These are phyloP conservation scores for Psidium guajava DNA, from an alignment of 345 rosid genomes.

Conservation along the genomic window DNA sequence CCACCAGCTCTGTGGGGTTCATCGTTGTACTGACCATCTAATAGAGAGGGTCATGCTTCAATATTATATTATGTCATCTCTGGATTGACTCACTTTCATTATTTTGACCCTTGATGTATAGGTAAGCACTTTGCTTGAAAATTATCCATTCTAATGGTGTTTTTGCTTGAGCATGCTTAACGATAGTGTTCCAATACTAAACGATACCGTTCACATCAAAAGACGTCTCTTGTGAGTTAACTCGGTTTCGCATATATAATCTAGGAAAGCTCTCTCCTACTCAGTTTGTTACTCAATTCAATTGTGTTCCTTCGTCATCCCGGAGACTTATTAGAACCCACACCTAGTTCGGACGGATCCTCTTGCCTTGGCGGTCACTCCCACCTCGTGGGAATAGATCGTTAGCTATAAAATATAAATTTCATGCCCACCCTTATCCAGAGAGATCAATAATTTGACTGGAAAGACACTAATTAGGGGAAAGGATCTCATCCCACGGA, in stretches of 20 bases:
- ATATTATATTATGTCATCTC: background rate
- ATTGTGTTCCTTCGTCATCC: background rate
- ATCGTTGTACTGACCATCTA: background rate
- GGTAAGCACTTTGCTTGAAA: background rate
- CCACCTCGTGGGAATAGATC: background rate
- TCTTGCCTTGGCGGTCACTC: background rate
- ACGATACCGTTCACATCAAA: background rate
- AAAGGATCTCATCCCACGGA: background rate
- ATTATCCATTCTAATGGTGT: background rate
- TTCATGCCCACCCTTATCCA: background rate
- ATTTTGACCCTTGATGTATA: background rate
- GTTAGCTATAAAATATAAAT: background rate
- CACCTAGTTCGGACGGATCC: background rate
- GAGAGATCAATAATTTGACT: background rate
- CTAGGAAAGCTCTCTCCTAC: background rate
- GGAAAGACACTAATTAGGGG: background rate
- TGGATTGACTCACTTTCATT: background rate
- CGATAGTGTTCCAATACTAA: background rate
- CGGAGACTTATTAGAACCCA: background rate
- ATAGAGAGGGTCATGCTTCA: background rate
- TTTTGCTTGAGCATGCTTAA: background rate
- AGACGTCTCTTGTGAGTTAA: background rate
- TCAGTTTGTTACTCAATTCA: background rate
- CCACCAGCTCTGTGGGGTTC: background rate
- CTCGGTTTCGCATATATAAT: background rate